These are phyloP conservation scores for Diplodia intermedia DNA, from an alignment of 2,329 filamentous ascomycete genomes.

Conservation along the genomic window DNA sequence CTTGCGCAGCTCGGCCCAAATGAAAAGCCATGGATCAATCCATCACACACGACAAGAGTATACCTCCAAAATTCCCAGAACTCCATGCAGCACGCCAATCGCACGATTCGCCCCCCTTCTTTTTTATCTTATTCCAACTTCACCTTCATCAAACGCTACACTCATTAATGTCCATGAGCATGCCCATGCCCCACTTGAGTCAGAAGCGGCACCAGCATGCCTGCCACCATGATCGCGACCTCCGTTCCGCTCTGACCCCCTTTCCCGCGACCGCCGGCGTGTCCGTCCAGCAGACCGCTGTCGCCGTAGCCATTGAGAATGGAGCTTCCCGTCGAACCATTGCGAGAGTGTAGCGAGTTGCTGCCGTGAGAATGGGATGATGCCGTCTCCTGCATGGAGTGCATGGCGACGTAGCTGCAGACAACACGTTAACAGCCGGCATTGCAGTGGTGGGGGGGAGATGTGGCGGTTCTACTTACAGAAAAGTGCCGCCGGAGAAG, in stretches of 20 bases:
- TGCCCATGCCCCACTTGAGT: constrained; percentile 75
- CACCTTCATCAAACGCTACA: neutral
- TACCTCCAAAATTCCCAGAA: neutral
- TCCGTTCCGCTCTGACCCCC: constrained; percentile 46
- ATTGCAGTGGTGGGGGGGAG: neutral
- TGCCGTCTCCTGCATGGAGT: constrained; percentile 87
- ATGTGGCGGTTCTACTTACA: constrained; percentile 66
- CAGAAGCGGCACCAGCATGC: constrained; percentile 79
- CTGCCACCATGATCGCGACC: constrained; percentile 70
- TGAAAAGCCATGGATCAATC: too few species aligned
- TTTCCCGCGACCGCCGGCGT: constrained; percentile 55
- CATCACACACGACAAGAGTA: too few species aligned
- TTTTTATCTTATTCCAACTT: neutral
- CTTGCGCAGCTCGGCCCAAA: too few species aligned
- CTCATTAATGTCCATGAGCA: constrained; percentile 15
- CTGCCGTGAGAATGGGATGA: constrained; percentile 42
- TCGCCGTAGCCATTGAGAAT: constrained; percentile 50
- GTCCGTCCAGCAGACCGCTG: constrained; percentile 48
- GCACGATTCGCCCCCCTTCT: neutral
- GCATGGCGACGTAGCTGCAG: constrained; percentile 91
- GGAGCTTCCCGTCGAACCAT: constrained; percentile 59
- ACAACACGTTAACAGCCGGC: too few species aligned
- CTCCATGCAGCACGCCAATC: neutral
- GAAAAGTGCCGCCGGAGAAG: constrained; percentile 95
- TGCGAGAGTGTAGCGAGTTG: constrained; percentile 37